A percentile compares a stretch with the other conserved stretches of the same genome.
Conservation (phyloP, 2,329 filamentous ascomycete species). For the Beauveria sp. region DNA sequence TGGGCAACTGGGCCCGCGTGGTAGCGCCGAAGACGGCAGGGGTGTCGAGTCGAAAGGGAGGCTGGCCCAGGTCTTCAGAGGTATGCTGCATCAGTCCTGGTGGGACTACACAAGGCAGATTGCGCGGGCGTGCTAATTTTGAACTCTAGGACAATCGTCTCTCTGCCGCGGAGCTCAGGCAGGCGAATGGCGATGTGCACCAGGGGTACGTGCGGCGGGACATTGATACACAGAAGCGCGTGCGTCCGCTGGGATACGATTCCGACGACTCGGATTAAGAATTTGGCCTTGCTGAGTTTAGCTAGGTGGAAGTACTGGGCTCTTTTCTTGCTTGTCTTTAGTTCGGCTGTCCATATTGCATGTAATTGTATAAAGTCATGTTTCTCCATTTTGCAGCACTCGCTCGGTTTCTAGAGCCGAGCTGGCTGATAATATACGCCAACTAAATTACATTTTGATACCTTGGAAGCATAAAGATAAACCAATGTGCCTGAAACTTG, state of each 20-base stretch:
- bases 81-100: not conserved
- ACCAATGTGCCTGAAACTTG: not conserved
- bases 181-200: not conserved
- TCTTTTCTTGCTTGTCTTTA: too few relatives aligned
- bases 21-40: not conserved
- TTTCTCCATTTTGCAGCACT: not conserved
- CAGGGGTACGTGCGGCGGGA: not conserved
- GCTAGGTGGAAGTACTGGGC: too few relatives aligned
- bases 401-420: not conserved
- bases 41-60: not conserved
- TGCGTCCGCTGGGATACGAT: not conserved
- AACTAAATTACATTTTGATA: conserved; percentile 1
- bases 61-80: not conserved
- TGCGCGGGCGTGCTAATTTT: too few relatives aligned
- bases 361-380: not conserved
- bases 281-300: too few relatives aligned
- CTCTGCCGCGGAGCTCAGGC: not conserved
- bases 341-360: not conserved
- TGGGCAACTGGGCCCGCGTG: not conserved
- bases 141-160: not conserved
- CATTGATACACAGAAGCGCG: not conserved
- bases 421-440: not conserved
- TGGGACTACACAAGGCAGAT: too few relatives aligned
- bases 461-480: not conserved
- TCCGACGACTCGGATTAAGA: not conserved